Base-by-base conservation (phyloP, 108 stramenopile genomes). In the Mediolabrus comicus region DNA sequence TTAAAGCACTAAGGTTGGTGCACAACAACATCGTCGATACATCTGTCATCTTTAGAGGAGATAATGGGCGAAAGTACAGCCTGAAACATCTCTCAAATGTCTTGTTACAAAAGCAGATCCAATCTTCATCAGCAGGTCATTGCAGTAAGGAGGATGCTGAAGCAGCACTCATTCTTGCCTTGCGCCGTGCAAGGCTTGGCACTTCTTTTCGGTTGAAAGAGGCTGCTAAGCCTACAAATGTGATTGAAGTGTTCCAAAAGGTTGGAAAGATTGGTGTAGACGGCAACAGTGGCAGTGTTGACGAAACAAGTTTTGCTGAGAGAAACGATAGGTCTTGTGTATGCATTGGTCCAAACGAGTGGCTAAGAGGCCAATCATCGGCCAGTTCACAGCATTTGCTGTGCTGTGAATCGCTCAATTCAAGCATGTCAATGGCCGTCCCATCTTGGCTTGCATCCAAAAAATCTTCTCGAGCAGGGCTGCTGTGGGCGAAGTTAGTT, bases 11-110 rank as follows among this genome's bases (percentile, higher is more conserved):
- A 4, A 71, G 79, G 33, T 77, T 91, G 11, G 71, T 91, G 11
- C 97, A 98, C 71, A 57, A 66, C 33, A 72, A 75, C 17, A 67
- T 92, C 11, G 82, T 95, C 27, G 97, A 98, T 68, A 96, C 97
- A 7, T 74, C 95, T 32, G 64, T 96, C 14, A 33, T 96, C 24
- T 98, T 92, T 77, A 79, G 80, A 39, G 76, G 71, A 32, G 32
- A 31, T 11, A 85, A 74, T 58, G 86, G 81, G 49, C 77, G 82
- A 71, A 94, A 94, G 59, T 88, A 85, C 71, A 83, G 77, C 69
- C 74, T 94, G 7, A 73, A 77, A 24, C 88, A 89, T 52, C 56
- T 94, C 3, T 65, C 86, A 1, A 69, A 74, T 27, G 62, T 67
- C 0, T 61, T 94, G 16, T 56, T 94, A 10, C 79, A 88, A 26